Evolutionary conservation across 2,329 filamentous ascomycete species (phyloP).

Genomic region (Neopestalotiopsis sp.): DNA sequence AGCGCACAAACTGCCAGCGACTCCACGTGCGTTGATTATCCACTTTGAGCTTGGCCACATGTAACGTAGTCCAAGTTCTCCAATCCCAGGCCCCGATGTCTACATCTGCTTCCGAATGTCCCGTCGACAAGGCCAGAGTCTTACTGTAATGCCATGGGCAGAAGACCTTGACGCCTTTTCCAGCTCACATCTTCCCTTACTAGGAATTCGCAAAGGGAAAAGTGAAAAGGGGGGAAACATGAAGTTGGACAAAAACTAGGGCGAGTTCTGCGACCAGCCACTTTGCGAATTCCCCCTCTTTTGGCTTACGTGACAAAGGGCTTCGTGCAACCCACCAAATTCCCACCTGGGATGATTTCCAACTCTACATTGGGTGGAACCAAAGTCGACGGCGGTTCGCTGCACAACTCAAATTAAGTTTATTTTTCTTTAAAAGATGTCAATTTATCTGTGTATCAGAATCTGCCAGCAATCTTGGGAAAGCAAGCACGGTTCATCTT

Average conservation of each 20-base stretch:
- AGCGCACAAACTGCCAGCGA: background rate
- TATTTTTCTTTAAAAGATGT: background rate
- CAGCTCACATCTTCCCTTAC: background rate
- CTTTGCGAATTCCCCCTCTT: background rate
- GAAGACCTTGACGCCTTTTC: background rate
- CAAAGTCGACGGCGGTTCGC: background rate
- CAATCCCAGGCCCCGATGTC: background rate
- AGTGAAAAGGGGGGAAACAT: background rate
- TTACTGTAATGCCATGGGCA: background rate
- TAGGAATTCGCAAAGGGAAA: background rate
- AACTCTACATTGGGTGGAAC: background rate
- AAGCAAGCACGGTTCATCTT: background rate
- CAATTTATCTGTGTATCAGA: background rate
- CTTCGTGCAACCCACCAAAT: background rate
- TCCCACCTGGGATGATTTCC: background rate
- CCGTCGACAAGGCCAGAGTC: background rate
- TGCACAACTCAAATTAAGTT: constrained; percentile 1
- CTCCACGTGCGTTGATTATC: constrained; percentile 6
- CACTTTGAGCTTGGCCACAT: background rate
- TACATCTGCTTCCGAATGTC: background rate
- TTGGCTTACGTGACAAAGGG: background rate
- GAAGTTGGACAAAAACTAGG: background rate
- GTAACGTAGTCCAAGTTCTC: background rate
- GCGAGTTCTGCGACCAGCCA: background rate
- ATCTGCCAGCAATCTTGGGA: background rate